Conservation (phyloP, 345 rosid species). For the Eucalyptus microcorys region DNA sequence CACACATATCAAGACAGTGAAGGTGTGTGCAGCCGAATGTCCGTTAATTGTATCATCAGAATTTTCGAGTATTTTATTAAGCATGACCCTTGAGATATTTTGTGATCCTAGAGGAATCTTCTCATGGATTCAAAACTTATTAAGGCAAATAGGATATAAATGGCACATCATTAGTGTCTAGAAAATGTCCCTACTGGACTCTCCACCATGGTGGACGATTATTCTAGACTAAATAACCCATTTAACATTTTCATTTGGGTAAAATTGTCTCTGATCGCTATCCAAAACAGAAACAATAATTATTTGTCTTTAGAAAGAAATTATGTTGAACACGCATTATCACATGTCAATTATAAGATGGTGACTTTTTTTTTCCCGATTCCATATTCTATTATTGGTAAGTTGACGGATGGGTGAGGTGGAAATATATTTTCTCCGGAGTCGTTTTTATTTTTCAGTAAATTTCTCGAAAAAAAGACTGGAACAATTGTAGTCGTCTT, state of each 20-base stretch:
- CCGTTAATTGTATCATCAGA: background rate
- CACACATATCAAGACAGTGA: background rate
- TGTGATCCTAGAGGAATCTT: background rate
- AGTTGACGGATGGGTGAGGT: background rate
- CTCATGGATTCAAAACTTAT: background rate
- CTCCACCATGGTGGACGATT: background rate
- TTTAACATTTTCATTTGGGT: background rate
- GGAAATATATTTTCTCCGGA: background rate
- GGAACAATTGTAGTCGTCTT: background rate
- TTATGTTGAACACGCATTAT: background rate
- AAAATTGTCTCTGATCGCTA: background rate
- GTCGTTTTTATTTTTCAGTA: background rate
- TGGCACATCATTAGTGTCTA: background rate
- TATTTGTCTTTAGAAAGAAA: background rate
- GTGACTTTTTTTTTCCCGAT: background rate
- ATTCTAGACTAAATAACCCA: background rate
- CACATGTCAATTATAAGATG: background rate
- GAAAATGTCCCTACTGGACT: background rate
- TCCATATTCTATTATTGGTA: background rate
- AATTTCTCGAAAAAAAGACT: background rate
- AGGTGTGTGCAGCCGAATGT: background rate
- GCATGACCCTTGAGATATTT: background rate
- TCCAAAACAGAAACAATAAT: background rate
- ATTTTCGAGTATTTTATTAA: background rate
- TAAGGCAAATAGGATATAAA: background rate